A percentile compares a stretch with the other conserved stretches of the same genome.
Conservation (phyloP, 208 protist genomes). For the Trypanosoma mega region DNA sequence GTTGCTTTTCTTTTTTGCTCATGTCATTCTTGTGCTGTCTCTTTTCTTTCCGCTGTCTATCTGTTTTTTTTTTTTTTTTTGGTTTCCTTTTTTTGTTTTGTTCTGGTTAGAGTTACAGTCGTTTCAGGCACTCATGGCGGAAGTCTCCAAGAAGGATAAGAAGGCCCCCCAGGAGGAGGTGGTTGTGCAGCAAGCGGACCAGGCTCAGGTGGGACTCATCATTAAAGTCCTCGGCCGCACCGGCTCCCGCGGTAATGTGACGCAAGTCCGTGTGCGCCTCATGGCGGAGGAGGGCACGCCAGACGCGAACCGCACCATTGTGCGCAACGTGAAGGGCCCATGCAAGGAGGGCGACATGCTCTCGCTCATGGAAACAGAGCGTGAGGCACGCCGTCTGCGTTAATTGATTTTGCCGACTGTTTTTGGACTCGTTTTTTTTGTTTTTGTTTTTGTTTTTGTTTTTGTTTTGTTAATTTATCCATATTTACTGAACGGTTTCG, state of each 20-base stretch:
- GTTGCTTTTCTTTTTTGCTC: not conserved
- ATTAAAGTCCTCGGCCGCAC: constrained; percentile 99
- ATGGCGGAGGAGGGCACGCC: constrained; percentile 86
- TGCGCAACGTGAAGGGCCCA: constrained; percentile 99
- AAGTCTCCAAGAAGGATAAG: constrained; percentile 81
- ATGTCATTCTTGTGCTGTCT: not conserved
- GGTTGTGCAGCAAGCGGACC: constrained; percentile 60
- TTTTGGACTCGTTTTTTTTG: constrained; percentile 16
- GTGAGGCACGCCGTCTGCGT: constrained; percentile 99
- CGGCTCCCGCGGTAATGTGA: constrained; percentile 99
- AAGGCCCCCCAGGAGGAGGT: constrained; percentile 80
- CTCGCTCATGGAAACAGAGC: constrained; percentile 99
- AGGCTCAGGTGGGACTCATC: constrained; percentile 95
- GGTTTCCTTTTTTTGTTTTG: constrained; percentile 11
- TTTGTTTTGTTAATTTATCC: not conserved
- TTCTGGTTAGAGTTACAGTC: too few species aligned
- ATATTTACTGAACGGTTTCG: too few species aligned
- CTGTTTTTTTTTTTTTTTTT: constrained; percentile 16
- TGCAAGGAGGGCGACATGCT: constrained; percentile 99
- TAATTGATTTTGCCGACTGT: constrained; percentile 58
- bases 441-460: constrained; percentile 6
- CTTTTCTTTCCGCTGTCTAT: too few species aligned
- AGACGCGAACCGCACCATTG: constrained; percentile 94
- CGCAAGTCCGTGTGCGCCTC: constrained; percentile 97
- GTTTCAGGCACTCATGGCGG: constrained; percentile 23